These are phyloP conservation scores for Nicotiana knightiana DNA, from an alignment of 257 asterid species.

Conservation along the genomic window DNA sequence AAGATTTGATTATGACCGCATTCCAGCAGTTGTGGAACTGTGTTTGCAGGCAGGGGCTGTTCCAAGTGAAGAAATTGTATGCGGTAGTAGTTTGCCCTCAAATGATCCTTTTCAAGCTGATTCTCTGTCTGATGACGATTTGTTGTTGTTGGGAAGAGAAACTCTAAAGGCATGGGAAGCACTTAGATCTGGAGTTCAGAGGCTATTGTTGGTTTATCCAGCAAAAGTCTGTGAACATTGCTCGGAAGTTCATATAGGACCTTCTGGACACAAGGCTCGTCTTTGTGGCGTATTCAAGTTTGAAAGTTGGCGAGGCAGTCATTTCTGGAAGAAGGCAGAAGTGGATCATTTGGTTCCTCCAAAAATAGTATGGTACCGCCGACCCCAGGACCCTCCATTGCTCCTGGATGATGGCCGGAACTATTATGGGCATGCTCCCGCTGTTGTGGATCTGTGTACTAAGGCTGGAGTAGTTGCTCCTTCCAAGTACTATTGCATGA, in stretches of 20 bases:
- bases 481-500: conserved; percentile 56
- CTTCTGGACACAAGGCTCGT: conserved; percentile 80
- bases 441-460: conserved; percentile 76
- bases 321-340: conserved; percentile 70
- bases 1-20: conserved; percentile 68
- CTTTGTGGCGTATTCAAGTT: conserved; percentile 74
- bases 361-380: conserved; percentile 58
- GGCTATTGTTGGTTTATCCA: conserved; percentile 61
- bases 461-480: conserved; percentile 79
- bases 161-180: conserved; percentile 76
- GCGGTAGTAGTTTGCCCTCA: conserved; percentile 9
- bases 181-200: conserved; percentile 60
- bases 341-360: conserved; percentile 77
- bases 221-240: conserved; percentile 74
- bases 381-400: conserved; percentile 66
- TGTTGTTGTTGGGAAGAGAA: conserved; percentile 38
- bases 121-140: conserved; percentile 32
- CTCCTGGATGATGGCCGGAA: conserved; percentile 62
- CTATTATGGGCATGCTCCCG: conserved; percentile 85
- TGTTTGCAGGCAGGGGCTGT: conserved; percentile 83
- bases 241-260: conserved; percentile 79
- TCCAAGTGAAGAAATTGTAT: conserved; percentile 17
- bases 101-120: conserved; percentile 6
- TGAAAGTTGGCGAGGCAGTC: conserved; percentile 60
- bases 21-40: conserved; percentile 75